A percentile compares a stretch with the other conserved stretches of the same genome.
Evolutionary conservation across 306 rosid species (phyloP).

Genomic region (Begonia loranthoides): DNA sequence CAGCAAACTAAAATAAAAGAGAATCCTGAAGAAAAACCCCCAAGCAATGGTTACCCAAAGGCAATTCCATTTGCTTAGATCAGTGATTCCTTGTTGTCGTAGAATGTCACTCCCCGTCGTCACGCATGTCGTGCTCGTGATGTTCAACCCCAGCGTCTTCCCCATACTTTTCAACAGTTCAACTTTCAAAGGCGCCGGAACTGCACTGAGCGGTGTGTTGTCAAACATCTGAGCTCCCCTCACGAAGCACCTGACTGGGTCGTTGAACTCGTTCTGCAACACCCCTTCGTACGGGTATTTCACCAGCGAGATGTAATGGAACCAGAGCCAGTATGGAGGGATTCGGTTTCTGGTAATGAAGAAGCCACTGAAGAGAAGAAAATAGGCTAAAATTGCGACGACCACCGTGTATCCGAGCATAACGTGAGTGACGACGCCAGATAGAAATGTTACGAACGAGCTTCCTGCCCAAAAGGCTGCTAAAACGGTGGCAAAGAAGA

Average conservation of each 20-base stretch:
- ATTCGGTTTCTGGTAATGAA: conserved; percentile 65
- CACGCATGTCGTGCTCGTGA: conserved; percentile 52
- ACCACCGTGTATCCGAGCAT: conserved; percentile 83
- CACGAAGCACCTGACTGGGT: conserved; percentile 38
- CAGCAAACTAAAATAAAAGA: conserved; percentile 50
- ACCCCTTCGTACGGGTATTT: conserved; percentile 88
- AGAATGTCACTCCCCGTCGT: conserved; percentile 56
- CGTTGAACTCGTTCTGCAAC: conserved; percentile 56
- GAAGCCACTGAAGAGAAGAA: conserved; percentile 77
- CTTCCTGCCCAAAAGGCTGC: conserved; percentile 79
- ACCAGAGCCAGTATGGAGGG: conserved; percentile 81
- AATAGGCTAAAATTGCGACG: conserved; percentile 74
- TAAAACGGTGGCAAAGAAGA: conserved; percentile 35
- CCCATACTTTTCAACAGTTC: conserved; percentile 56
- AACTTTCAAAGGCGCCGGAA: conserved; percentile 33
- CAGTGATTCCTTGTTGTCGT: conserved; percentile 61
- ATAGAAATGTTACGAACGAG: conserved; percentile 79
- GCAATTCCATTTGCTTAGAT: conserved; percentile 66
- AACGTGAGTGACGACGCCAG: conserved; percentile 69
- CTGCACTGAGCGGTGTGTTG: conserved; percentile 38
- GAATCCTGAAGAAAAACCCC: conserved; percentile 72
- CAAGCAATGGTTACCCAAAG: conserved; percentile 59
- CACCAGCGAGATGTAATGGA: conserved; percentile 68
- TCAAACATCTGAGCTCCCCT: conserved; percentile 79
- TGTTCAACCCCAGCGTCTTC: conserved; percentile 37